Evolutionary conservation across 805 yeast species (phyloP).

Genomic region (Cyberlindnera nakhonratchasimensis): DNA sequence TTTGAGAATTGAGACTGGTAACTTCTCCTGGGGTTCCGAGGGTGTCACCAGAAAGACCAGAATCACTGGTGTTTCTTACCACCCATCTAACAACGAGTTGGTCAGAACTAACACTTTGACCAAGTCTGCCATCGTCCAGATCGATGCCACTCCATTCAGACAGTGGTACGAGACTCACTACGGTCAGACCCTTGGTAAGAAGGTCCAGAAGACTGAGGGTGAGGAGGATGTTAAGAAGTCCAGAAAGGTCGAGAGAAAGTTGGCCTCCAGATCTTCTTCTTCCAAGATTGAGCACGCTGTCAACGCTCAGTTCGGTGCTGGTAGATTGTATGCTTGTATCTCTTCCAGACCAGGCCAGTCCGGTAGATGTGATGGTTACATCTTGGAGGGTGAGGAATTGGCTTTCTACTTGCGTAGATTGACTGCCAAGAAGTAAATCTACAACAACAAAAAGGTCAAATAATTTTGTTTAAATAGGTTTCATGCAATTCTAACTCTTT

Average conservation of each 20-base stretch:
- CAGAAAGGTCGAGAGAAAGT: slow-evolving; percentile 82
- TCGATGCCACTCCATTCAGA: slow-evolving; percentile 99
- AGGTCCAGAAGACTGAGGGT: slow-evolving; percentile 51
- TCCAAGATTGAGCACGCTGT: slow-evolving; percentile 88
- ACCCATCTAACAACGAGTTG: slow-evolving; percentile 99
- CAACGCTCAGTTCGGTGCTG: slow-evolving; percentile 96
- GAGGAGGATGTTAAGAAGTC: slow-evolving; percentile 71
- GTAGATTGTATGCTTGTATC: slow-evolving; percentile 97
- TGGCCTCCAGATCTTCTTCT: slow-evolving; percentile 84
- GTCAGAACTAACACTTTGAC: slow-evolving; percentile 99
- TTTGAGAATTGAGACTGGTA: slow-evolving; percentile 97
- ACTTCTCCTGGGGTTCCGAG: slow-evolving; percentile 99
- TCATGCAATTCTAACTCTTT: slow-evolving; percentile 27
- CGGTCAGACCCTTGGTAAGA: slow-evolving; percentile 92
- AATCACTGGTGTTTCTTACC: slow-evolving; percentile 96
- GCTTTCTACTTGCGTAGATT: slow-evolving; percentile 99
- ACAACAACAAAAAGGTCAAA: slow-evolving; percentile 12
- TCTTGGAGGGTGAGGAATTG: slow-evolving; percentile 99
- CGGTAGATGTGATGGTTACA: slow-evolving; percentile 99
- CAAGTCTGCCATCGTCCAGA: slow-evolving; percentile 97
- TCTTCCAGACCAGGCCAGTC: slow-evolving; percentile 99
- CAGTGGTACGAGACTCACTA: slow-evolving; percentile 99
- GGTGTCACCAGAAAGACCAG: slow-evolving; percentile 99
- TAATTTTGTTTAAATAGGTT: slow-evolving; percentile 17
- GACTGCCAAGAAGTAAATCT: slow-evolving; percentile 91